phyloP scores from a whole-genome alignment of 805 yeast species.

The Nakazawaea ambrosiae region DNA sequence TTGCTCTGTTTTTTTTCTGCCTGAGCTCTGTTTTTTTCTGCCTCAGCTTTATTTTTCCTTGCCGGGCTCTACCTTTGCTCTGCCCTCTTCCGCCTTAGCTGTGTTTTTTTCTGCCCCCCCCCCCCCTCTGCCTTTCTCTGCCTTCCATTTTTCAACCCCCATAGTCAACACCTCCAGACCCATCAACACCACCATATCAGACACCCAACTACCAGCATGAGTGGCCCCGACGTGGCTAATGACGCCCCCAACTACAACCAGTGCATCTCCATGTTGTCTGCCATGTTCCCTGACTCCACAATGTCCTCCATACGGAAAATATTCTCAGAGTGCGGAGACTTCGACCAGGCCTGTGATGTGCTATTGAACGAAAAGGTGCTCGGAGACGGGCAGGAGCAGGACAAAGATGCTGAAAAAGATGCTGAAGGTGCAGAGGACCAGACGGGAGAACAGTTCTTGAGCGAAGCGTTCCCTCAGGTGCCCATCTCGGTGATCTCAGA shows the following conservation, averaged over 20 bases:
- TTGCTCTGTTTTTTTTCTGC: neutral
- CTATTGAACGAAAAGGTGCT: constrained; percentile 1
- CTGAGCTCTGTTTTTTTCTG: neutral
- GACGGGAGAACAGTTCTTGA: neutral
- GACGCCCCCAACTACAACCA: neutral
- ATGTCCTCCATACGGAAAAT: neutral
- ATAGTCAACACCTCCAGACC: neutral
- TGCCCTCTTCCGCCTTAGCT: neutral
- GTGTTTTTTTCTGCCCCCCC: neutral
- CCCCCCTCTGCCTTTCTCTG: neutral
- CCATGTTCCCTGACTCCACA: constrained; percentile 7
- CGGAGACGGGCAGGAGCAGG: too few relatives aligned
- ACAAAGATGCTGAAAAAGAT: too few relatives aligned
- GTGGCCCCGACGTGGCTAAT: too few relatives aligned
- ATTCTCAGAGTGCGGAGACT: neutral
- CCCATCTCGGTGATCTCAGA: neutral
- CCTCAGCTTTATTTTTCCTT: neutral
- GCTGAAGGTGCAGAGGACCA: neutral
- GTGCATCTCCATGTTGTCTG: constrained; percentile 3
- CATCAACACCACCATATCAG: neutral
- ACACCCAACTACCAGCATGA: neutral
- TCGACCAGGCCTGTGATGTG: constrained; percentile 8
- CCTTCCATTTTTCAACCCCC: neutral
- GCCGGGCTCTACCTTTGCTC: neutral
- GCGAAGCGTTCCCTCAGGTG: constrained; percentile 6